Evolutionary conservation across 306 rosid species (phyloP).

Genomic region (Prunus mira): DNA sequence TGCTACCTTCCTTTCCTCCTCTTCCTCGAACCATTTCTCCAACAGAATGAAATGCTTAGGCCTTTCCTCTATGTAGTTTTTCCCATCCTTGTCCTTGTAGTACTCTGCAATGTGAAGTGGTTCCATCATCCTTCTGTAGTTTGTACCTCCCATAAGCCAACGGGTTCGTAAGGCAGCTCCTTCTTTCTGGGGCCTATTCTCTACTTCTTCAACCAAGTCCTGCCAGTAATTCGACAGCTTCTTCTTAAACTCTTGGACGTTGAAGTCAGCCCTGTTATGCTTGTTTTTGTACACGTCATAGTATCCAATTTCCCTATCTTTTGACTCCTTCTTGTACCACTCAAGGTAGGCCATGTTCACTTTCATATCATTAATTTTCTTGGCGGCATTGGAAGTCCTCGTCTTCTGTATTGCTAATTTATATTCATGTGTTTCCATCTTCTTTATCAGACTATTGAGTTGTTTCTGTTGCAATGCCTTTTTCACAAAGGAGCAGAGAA

Average conservation of each 20-base stretch:
- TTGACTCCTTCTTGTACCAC: slow-evolving; percentile 51
- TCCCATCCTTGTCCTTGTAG: slow-evolving; percentile 19
- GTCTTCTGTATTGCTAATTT: neutral
- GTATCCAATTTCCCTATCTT: slow-evolving; percentile 32
- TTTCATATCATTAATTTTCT: slow-evolving; percentile 34
- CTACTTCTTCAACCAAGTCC: slow-evolving; percentile 41
- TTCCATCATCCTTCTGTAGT: slow-evolving; percentile 62
- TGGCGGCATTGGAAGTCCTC: slow-evolving; percentile 12
- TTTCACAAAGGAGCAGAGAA: neutral
- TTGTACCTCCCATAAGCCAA: slow-evolving; percentile 50
- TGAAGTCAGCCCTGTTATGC: neutral
- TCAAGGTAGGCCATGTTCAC: slow-evolving; percentile 47
- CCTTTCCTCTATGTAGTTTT: slow-evolving; percentile 30
- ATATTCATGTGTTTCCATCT: slow-evolving; percentile 8
- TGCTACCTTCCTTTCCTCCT: neutral
- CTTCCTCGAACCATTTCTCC: slow-evolving; percentile 37
- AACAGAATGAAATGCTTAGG: slow-evolving; percentile 33
- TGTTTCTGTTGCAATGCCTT: slow-evolving; percentile 19
- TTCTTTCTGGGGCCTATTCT: slow-evolving; percentile 47
- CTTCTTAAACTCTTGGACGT: slow-evolving; percentile 16
- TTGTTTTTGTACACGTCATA: slow-evolving; percentile 51
- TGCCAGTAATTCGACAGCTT: slow-evolving; percentile 47
- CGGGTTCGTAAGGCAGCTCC: slow-evolving; percentile 18
- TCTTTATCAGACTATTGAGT: slow-evolving; percentile 2
- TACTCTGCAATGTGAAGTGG: slow-evolving; percentile 53